A percentile compares a stretch with the other conserved stretches of the same genome.
Conservation (phyloP, 139 green algal genomes). For the Tetraselmis chui region DNA sequence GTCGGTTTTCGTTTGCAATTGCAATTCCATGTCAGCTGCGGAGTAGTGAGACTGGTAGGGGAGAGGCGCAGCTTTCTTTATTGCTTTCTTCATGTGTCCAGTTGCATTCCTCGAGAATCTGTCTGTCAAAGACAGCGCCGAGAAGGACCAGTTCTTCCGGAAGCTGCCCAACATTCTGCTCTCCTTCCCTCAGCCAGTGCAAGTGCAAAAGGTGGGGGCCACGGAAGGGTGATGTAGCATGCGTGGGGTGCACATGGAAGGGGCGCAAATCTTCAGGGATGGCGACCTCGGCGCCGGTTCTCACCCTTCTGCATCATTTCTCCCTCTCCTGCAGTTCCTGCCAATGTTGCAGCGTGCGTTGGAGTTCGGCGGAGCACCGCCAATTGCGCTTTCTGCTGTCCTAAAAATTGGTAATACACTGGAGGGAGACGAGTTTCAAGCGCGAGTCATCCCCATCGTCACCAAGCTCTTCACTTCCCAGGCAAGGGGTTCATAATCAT, state of each 20-base stretch:
- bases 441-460: slow-evolving; percentile 76
- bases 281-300: too few relatives aligned
- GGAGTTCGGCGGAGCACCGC: slow-evolving; percentile 84
- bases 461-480: slow-evolving; percentile 78
- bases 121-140: slow-evolving; percentile 46
- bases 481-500: too few relatives aligned
- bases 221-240: too few relatives aligned
- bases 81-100: too few relatives aligned
- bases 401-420: slow-evolving; percentile 68
- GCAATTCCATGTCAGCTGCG: too few relatives aligned
- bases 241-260: too few relatives aligned
- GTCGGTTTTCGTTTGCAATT: too few relatives aligned
- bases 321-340: slow-evolving; percentile 83
- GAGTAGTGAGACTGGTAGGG: too few relatives aligned
- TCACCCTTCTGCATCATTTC: too few relatives aligned
- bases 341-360: slow-evolving; percentile 79
- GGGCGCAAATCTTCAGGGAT: too few relatives aligned
- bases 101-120: slow-evolving; percentile 92
- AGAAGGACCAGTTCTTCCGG: slow-evolving; percentile 67
- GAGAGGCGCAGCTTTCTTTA: too few relatives aligned
- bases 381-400: slow-evolving; percentile 65
- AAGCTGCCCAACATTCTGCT: slow-evolving; percentile 29
- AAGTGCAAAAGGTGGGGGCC: slow-evolving; percentile 50
- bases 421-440: slow-evolving; percentile 62
- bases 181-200: slow-evolving; percentile 11